Conservation (phyloP, 1,284 basidiomycete genomes). For the Volvariella volvacea region DNA sequence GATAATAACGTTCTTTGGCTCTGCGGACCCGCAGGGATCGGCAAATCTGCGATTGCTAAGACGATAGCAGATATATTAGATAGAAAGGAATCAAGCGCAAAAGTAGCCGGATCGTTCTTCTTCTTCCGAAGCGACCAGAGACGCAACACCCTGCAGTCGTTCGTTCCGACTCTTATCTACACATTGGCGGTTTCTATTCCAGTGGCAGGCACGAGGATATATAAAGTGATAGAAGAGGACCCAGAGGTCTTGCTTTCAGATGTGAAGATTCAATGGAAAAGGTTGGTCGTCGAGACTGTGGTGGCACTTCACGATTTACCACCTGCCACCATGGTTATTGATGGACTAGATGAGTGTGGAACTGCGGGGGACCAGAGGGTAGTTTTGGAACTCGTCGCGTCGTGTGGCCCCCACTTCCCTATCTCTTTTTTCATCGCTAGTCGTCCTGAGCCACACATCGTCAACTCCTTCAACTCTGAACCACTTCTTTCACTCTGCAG, state of each 20-base stretch:
- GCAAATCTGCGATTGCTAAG: conserved; percentile 2
- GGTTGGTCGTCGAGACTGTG: not conserved
- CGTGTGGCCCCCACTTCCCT: not conserved
- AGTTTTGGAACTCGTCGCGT: not conserved
- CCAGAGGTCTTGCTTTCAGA: not conserved
- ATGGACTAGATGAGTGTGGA: conserved; percentile 1
- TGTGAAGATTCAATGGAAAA: not conserved
- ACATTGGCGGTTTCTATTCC: conserved; percentile 8
- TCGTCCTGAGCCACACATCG: not conserved
- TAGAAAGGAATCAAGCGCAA: not conserved
- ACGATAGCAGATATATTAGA: not conserved
- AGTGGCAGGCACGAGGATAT: not conserved
- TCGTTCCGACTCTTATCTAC: conserved; percentile 14
- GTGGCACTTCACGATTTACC: not conserved
- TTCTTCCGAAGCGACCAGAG: conserved; percentile 9
- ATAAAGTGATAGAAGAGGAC: not conserved
- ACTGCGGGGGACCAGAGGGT: not conserved
- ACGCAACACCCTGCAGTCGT: conserved; percentile 4
- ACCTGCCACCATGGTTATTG: not conserved
- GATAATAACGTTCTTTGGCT: not conserved
- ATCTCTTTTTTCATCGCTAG: not conserved
- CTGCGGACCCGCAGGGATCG: not conserved
- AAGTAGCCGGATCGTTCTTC: conserved; percentile 10
- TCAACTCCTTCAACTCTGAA: not conserved
- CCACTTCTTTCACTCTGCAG: no score